phyloP scores from a whole-genome alignment of 2,329 filamentous ascomycete genomes.

The Xylariaceae sp. region DNA sequence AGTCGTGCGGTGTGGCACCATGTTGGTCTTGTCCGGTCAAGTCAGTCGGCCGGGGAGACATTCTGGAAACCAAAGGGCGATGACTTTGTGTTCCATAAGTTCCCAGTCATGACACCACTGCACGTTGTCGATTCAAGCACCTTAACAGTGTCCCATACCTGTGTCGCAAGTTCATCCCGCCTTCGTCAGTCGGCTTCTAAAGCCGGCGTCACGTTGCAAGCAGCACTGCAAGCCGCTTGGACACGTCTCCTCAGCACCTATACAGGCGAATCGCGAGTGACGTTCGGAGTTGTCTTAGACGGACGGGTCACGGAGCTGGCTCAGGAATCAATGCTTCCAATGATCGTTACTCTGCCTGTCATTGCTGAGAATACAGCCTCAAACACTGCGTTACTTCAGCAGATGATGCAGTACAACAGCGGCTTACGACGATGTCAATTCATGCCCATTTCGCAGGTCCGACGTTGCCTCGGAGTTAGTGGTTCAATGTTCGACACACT shows the following conservation, averaged over 20 bases:
- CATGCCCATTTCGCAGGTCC: constrained; percentile 64
- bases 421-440: constrained; percentile 65
- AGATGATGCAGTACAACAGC: constrained; percentile 62
- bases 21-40: constrained; percentile 31
- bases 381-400: constrained; percentile 52
- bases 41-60: constrained; percentile 31
- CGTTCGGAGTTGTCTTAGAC: constrained; percentile 76
- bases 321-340: constrained; percentile 63
- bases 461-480: constrained; percentile 62
- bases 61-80: constrained; percentile 62
- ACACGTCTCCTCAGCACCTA: constrained; percentile 69
- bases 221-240: constrained; percentile 73
- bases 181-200: constrained; percentile 53
- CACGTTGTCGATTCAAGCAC: constrained; percentile 34
- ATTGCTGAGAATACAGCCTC: constrained; percentile 50
- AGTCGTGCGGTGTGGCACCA: constrained; percentile 39
- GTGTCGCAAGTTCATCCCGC: constrained; percentile 35
- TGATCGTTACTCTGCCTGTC: constrained; percentile 75
- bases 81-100: constrained; percentile 57
- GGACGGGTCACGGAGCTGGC: constrained; percentile 62
- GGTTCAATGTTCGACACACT: constrained; percentile 76
- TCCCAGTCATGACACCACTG: constrained; percentile 69
- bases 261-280: constrained; percentile 65
- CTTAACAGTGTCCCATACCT: constrained; percentile 35
- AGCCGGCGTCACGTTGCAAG: constrained; percentile 67